Percentiles rank a stretch among this genome's conserved stretches.
These are phyloP conservation scores for Xylaria sp. DNA, from an alignment of 2,329 filamentous ascomycete species.

Conservation along the genomic window DNA sequence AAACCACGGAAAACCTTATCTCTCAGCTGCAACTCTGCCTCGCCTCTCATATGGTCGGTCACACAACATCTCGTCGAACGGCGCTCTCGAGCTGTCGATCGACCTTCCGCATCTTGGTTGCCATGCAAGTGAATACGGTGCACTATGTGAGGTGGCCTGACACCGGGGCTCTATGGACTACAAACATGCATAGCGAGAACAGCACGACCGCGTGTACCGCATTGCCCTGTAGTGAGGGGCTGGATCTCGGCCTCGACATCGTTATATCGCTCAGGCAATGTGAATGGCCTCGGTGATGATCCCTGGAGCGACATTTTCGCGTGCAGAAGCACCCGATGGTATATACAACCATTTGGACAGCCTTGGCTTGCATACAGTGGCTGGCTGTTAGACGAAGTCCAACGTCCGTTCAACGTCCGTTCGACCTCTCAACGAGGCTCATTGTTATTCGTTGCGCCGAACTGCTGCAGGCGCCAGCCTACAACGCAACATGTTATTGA, in stretches of 20 bases:
- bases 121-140: conserved; percentile 8
- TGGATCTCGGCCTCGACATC: conserved; percentile 11
- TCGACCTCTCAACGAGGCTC: conserved; percentile 24
- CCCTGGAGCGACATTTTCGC: not conserved
- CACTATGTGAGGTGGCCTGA: conserved; percentile 13
- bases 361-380: conserved; percentile 38
- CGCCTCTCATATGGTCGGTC: not conserved
- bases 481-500: conserved; percentile 3
- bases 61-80: conserved; percentile 15
- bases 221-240: conserved; percentile 8
- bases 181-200: conserved; percentile 20
- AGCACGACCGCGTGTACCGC: not conserved
- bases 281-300: conserved; percentile 5
- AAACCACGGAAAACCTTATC: not conserved
- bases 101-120: conserved; percentile 11
- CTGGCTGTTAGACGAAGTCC: conserved; percentile 8
- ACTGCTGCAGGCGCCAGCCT: conserved; percentile 18
- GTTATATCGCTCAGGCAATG: conserved; percentile 16
- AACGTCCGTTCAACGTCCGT: conserved; percentile 14
- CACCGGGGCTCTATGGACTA: not conserved
- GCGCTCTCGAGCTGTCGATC: conserved; percentile 4
- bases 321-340: conserved; percentile 8
- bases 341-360: conserved; percentile 2
- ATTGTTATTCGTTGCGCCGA: conserved; percentile 14
- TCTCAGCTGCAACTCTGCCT: not conserved